phyloP scores from a whole-genome alignment of 2,329 filamentous ascomycete genomes.

The Cercospora sp. region DNA sequence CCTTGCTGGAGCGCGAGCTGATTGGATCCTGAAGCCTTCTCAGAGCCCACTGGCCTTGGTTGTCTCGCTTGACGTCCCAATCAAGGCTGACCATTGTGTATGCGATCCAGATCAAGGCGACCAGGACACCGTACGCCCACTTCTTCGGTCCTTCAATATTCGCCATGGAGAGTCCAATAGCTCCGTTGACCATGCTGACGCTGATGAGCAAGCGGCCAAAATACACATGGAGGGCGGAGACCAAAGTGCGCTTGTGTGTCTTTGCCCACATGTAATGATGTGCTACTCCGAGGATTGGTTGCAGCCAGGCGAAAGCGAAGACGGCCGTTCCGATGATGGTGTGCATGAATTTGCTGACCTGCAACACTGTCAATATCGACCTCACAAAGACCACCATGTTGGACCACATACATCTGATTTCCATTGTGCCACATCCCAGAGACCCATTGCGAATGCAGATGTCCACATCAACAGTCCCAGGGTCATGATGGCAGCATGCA shows the following conservation, averaged over 20 bases:
- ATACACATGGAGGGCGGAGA: constrained; percentile 43
- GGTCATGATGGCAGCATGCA: constrained; percentile 50
- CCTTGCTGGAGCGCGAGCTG: not conserved
- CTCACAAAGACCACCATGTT: not conserved
- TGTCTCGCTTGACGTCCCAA: constrained; percentile 12
- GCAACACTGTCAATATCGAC: not conserved
- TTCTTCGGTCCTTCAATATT: constrained; percentile 31
- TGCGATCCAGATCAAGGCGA: constrained; percentile 36
- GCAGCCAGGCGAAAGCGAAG: constrained; percentile 27
- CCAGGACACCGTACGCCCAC: constrained; percentile 53
- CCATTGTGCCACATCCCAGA: constrained; percentile 45
- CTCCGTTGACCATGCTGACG: constrained; percentile 59
- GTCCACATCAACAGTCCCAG: constrained; percentile 51
- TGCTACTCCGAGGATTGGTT: constrained; percentile 53
- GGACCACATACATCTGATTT: constrained; percentile 4
- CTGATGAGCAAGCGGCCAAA: constrained; percentile 44
- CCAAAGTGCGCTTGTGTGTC: constrained; percentile 46
- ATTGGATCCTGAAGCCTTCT: not conserved
- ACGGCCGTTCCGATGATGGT: constrained; percentile 13
- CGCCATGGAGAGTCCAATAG: constrained; percentile 54
- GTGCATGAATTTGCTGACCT: constrained; percentile 31
- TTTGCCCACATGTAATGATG: constrained; percentile 56
- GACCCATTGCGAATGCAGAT: constrained; percentile 53
- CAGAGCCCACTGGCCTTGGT: constrained; percentile 10
- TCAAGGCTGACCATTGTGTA: constrained; percentile 4